These are phyloP conservation scores for Phytophthora fragariae DNA, from an alignment of 352 stramenopile species.

Conservation along the genomic window DNA sequence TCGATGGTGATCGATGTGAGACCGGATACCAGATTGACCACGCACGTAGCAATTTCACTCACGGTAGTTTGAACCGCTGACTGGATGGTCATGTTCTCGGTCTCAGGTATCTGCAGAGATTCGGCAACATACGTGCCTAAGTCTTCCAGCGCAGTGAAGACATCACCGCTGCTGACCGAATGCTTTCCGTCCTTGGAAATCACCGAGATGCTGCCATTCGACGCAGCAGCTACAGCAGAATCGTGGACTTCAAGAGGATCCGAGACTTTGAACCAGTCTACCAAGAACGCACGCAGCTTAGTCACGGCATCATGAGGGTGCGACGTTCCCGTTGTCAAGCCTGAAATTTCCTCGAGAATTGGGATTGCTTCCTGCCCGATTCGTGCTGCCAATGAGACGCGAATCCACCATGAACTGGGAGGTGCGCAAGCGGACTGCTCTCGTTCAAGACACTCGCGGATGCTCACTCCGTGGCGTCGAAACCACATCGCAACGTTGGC, in stretches of 20 bases:
- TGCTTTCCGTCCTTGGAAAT: constrained; percentile 36
- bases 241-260: constrained; percentile 16
- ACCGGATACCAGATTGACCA: constrained; percentile 36
- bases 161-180: constrained; percentile 17
- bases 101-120: constrained; percentile 15
- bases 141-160: constrained; percentile 27
- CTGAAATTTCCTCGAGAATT: constrained; percentile 29
- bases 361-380: constrained; percentile 28
- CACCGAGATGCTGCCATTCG: constrained; percentile 5
- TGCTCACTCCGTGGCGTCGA: constrained; percentile 23
- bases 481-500: constrained; percentile 33
- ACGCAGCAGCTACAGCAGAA: constrained; percentile 12
- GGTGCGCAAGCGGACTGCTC: constrained; percentile 22
- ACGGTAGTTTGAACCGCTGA: constrained; percentile 17
- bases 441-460: constrained; percentile 27
- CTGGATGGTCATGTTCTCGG: constrained; percentile 6
- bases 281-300: constrained; percentile 20
- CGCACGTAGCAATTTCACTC: constrained; percentile 28
- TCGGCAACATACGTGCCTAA: constrained; percentile 30
- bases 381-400: constrained; percentile 25
- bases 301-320: constrained; percentile 16
- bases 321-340: constrained; percentile 12
- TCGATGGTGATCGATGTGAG: constrained; percentile 28
- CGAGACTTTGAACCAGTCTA: constrained; percentile 34
- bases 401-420: constrained; percentile 33